Base-by-base conservation (phyloP, 2,329 filamentous ascomycete species). In the Paradendryphiella salina region DNA sequence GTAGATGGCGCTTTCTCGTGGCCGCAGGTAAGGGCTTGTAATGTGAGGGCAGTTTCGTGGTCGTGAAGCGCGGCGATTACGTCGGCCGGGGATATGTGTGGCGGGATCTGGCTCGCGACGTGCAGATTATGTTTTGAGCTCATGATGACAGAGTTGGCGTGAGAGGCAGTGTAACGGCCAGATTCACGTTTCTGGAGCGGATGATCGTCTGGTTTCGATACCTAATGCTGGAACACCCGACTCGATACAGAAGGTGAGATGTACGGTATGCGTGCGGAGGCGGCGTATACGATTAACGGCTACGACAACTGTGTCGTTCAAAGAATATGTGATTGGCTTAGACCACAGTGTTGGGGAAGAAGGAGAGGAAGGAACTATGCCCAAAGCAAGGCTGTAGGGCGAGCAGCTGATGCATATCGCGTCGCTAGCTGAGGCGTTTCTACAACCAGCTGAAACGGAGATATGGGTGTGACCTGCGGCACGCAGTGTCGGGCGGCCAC, bases 1-100 rank as follows among this genome's bases (percentile, higher is more conserved):
- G 65, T 69, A 2, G 40, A 38, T 15, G 60, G 54, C 8, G 69
- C 62, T 39, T 66, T 65, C 20, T 59, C 46, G 46, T 72, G 63
- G 33, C 61, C 54, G 10, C 60, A 61, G 1, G 67, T 72, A 9
- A 72, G 63, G 33, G 69, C 65, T 56, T 72, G 70, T 14, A 72
- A 62, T 3, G 61, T 64, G 32, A 73, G 63, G 31, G 62, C 60
- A 1, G 66, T 72, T 44, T 60, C 60, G 61, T 73, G 69, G 52
- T 73, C 60, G 51, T 73, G 69, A 10, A 73, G 63, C 1, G 68
- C 67, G 31, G 57, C 57, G 38, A 71, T 61, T 26, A 72, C 52
- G 37, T 57, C 58, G 37, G 35, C 37, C 6, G 65, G 67, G 1
- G 60, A 32, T 26, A 72, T 52, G 46, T 66, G 59, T 3, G 61